phyloP scores from a whole-genome alignment of 345 rosid genomes.

The Erucastrum elatum region DNA sequence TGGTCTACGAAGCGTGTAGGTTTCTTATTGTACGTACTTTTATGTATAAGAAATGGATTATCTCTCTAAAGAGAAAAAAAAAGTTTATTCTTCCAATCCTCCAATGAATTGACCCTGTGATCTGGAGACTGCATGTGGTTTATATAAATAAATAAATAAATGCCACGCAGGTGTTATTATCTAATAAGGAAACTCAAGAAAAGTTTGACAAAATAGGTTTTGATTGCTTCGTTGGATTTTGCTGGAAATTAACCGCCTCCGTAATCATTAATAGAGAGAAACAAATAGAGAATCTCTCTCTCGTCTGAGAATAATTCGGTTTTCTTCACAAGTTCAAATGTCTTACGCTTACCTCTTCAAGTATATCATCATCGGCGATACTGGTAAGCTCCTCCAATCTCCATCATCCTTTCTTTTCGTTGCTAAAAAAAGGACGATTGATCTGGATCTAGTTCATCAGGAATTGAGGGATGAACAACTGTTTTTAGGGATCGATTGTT shows the following conservation, averaged over 20 bases:
- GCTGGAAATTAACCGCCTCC: slow-evolving; percentile 36
- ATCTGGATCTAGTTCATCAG: background rate
- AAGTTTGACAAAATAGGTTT: slow-evolving; percentile 15
- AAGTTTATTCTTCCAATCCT: background rate
- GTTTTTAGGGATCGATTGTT: background rate
- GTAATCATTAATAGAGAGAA: slow-evolving; percentile 14
- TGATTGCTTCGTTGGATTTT: slow-evolving; percentile 37
- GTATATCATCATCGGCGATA: slow-evolving; percentile 98
- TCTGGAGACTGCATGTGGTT: background rate
- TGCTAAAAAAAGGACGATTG: background rate
- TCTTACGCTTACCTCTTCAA: slow-evolving; percentile 96
- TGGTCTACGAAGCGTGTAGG: no score
- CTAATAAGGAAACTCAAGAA: background rate
- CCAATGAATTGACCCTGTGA: background rate
- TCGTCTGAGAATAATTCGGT: background rate
- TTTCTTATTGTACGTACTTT: no score
- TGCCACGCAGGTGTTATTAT: background rate
- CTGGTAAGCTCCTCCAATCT: slow-evolving; percentile 54
- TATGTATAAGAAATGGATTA: background rate
- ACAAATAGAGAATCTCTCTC: no score
- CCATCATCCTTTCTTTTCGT: no score
- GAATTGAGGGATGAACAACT: background rate
- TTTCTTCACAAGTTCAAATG: slow-evolving; percentile 16
- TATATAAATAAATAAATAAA: background rate
- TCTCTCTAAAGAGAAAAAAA: no score